These are phyloP conservation scores for Mrakia gelida DNA, from an alignment of 768 basidiomycete species.

Conservation along the genomic window DNA sequence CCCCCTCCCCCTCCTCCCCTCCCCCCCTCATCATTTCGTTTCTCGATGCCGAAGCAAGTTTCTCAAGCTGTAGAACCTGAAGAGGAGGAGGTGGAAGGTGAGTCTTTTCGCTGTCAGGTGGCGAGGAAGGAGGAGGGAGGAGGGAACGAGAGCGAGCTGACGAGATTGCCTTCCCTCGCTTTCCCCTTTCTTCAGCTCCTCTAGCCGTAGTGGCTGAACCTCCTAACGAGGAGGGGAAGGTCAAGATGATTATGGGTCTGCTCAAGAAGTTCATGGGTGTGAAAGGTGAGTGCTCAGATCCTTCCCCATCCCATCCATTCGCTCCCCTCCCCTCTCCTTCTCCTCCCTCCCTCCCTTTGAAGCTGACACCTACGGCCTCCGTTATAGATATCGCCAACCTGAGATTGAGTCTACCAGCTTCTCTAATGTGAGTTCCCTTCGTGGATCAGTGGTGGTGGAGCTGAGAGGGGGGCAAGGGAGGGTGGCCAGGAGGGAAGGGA, in stretches of 20 bases:
- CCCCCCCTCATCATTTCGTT: background rate
- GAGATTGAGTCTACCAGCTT: conserved; percentile 86
- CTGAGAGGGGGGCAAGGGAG: no score
- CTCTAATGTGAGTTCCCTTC: conserved; percentile 52
- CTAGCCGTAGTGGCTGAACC: conserved; percentile 32
- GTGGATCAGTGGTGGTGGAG: background rate
- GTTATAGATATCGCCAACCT: conserved; percentile 75
- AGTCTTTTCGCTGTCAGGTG: no score
- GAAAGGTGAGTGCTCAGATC: conserved; percentile 6
- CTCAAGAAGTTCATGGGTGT: conserved; percentile 65
- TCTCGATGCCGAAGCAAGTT: background rate
- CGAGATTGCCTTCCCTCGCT: background rate
- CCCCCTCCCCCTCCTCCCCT: background rate
- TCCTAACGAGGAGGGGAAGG: conserved; percentile 73
- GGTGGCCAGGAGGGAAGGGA: background rate
- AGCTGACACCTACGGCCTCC: background rate
- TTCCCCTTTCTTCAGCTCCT: background rate
- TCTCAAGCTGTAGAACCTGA: background rate
- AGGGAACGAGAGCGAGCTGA: background rate
- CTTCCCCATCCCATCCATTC: no score
- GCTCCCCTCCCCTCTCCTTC: background rate
- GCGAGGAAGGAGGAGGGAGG: background rate
- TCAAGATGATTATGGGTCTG: conserved; percentile 88
- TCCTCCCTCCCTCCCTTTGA: background rate
- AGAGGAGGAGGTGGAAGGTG: background rate